Conservation (phyloP, 2,329 filamentous ascomycete species). For the Endothia cerciana region DNA sequence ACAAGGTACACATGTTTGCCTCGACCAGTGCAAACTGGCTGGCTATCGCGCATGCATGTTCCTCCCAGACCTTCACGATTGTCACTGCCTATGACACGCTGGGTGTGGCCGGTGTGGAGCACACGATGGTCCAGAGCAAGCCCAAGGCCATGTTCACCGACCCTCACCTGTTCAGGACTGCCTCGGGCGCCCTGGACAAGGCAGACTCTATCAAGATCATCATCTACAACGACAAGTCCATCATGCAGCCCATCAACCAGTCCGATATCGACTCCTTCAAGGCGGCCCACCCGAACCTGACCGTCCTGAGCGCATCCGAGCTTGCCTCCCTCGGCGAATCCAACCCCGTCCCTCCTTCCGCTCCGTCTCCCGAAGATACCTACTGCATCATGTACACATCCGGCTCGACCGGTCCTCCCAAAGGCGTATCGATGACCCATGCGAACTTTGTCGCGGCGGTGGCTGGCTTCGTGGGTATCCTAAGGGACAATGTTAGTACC, state of each 20-base stretch:
- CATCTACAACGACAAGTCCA: slow-evolving; percentile 62
- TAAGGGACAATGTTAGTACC: slow-evolving; percentile 77
- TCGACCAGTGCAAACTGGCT: slow-evolving; percentile 88
- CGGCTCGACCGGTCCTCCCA: slow-evolving; percentile 85
- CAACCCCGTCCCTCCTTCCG: slow-evolving; percentile 71
- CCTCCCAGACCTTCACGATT: slow-evolving; percentile 86
- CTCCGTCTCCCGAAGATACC: slow-evolving; percentile 74
- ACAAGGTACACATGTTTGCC: slow-evolving; percentile 81
- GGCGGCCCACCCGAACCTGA: slow-evolving; percentile 57
- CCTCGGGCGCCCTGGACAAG: slow-evolving; percentile 59
- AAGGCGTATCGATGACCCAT: slow-evolving; percentile 85
- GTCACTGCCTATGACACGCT: slow-evolving; percentile 96
- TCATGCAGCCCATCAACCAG: slow-evolving; percentile 53
- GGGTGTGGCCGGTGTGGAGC: slow-evolving; percentile 79
- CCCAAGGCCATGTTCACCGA: slow-evolving; percentile 87
- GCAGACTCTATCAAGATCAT: slow-evolving; percentile 60
- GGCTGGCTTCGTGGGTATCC: slow-evolving; percentile 77
- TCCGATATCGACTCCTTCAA: slow-evolving; percentile 60
- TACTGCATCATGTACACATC: slow-evolving; percentile 90
- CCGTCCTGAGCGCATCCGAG: slow-evolving; percentile 58
- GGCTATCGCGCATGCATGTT: slow-evolving; percentile 73
- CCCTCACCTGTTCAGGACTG: slow-evolving; percentile 71
- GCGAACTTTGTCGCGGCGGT: slow-evolving; percentile 79
- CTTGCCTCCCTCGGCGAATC: slow-evolving; percentile 63
- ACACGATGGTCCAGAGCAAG: slow-evolving; percentile 81